A percentile compares a stretch with the other conserved stretches of the same genome.
These are phyloP conservation scores for Sporothrix brunneoviolacea DNA, from an alignment of 2,329 filamentous ascomycete species.

Conservation along the genomic window DNA sequence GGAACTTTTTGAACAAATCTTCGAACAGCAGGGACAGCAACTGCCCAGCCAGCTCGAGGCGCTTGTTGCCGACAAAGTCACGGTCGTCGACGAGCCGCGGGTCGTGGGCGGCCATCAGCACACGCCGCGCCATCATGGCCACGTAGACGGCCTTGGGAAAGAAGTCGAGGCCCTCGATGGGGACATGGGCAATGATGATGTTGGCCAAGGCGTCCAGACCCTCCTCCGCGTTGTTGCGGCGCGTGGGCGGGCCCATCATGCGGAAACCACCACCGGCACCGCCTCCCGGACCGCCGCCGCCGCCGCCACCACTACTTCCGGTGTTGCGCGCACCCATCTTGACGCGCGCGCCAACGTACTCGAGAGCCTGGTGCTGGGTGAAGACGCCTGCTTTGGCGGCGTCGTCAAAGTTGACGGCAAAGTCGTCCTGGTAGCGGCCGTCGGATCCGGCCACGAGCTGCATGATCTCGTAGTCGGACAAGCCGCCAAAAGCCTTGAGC, in stretches of 20 bases:
- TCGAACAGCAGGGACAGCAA: constrained; percentile 91
- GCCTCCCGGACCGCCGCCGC: constrained; percentile 1
- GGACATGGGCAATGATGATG: constrained; percentile 90
- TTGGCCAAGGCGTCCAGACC: constrained; percentile 88
- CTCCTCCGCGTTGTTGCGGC: constrained; percentile 80
- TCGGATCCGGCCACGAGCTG: constrained; percentile 84
- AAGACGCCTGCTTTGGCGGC: constrained; percentile 75
- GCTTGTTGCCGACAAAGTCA: constrained; percentile 97
- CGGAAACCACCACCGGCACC: constrained; percentile 32
- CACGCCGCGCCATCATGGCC: constrained; percentile 93
- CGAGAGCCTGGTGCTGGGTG: constrained; percentile 91
- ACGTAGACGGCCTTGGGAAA: constrained; percentile 95
- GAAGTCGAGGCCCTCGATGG: constrained; percentile 86
- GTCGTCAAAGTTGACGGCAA: constrained; percentile 91
- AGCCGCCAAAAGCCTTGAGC: constrained; percentile 85
- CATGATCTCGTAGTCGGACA: constrained; percentile 92
- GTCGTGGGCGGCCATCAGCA: constrained; percentile 89
- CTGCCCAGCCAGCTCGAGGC: constrained; percentile 89
- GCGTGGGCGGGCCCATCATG: constrained; percentile 46
- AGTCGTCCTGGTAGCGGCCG: constrained; percentile 85
- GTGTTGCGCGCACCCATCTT: constrained; percentile 71
- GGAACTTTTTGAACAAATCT: constrained; percentile 95
- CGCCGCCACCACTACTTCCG: constrained; percentile 17
- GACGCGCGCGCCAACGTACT: constrained; percentile 81
- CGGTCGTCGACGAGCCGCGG: constrained; percentile 86